Conservation (phyloP, 306 rosid genomes). For the Casuarina glauca region DNA sequence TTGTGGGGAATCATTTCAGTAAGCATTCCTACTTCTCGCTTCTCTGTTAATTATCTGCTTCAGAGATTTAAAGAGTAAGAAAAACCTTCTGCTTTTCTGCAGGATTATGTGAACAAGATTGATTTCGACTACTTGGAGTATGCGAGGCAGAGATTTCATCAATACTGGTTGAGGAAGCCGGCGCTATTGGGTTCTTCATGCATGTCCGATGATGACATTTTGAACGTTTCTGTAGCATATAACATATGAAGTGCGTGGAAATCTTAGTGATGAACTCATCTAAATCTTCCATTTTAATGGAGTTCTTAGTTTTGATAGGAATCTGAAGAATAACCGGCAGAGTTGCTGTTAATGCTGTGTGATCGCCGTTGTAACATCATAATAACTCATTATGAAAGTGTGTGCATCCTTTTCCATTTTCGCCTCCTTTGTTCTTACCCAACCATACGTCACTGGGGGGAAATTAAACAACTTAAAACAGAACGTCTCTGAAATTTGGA, state of each 20-base stretch:
- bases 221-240: conserved; percentile 20
- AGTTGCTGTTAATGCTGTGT: not conserved
- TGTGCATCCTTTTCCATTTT: not conserved
- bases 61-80: not conserved
- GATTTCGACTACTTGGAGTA: conserved; percentile 88
- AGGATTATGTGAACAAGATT: conserved; percentile 78
- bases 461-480: not conserved
- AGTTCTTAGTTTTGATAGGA: not conserved
- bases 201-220: conserved; percentile 5
- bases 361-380: not conserved
- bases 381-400: not conserved
- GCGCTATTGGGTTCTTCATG: conserved; percentile 43
- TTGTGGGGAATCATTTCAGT: conserved; percentile 96
- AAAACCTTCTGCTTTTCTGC: conserved; percentile 30
- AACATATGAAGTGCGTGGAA: conserved; percentile 19
- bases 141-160: conserved; percentile 80
- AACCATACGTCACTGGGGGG: not conserved
- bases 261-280: not conserved
- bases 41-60: not conserved
- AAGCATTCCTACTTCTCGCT: conserved; percentile 13
- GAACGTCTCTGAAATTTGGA: not conserved
- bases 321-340: not conserved
- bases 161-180: conserved; percentile 61
- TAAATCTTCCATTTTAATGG: not conserved
- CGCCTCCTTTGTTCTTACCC: not conserved